Evolutionary conservation across 768 basidiomycete species (phyloP).

Genomic region (Phaffia australis): DNA sequence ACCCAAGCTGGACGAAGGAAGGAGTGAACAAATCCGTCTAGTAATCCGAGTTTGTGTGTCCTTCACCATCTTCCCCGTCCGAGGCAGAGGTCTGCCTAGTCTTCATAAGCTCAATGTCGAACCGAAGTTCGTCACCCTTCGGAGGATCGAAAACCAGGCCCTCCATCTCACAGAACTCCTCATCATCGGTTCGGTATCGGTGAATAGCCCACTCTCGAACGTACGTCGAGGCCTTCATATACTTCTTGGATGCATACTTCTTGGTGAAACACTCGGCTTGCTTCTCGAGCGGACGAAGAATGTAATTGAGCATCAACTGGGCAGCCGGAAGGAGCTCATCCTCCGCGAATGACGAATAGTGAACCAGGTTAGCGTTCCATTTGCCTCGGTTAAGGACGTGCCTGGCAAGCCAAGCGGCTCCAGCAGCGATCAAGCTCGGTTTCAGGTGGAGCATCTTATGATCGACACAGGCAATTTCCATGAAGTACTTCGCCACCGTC

Average conservation of each 20-base stretch:
- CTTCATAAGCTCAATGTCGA: constrained; percentile 14
- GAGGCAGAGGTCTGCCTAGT: not conserved
- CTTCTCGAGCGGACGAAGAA: constrained; percentile 45
- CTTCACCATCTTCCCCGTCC: too few relatives aligned
- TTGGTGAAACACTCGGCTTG: constrained; percentile 68
- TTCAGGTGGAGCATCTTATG: constrained; percentile 61
- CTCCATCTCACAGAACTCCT: too few relatives aligned
- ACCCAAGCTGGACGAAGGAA: too few relatives aligned
- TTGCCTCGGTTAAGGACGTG: constrained; percentile 63
- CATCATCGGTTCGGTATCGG: constrained; percentile 16
- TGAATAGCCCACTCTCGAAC: constrained; percentile 77
- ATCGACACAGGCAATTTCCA: constrained; percentile 76
- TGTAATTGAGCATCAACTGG: constrained; percentile 76
- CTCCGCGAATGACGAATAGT: constrained; percentile 78
- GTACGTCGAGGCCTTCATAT: constrained; percentile 73
- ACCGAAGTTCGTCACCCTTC: constrained; percentile 16
- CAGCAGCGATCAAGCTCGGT: constrained; percentile 71
- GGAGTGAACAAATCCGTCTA: too few relatives aligned
- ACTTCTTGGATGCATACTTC: constrained; percentile 72
- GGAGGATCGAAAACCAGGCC: constrained; percentile 17
- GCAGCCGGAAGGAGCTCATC: constrained; percentile 67
- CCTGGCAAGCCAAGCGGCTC: constrained; percentile 75
- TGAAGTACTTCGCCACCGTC: constrained; percentile 79
- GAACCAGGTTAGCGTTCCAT: constrained; percentile 78
- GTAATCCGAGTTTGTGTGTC: too few relatives aligned